A percentile compares a stretch with the other conserved stretches of the same genome.
Conservation (phyloP, 2,329 filamentous ascomycete genomes). For the Pyrenophora tritici-repentis region DNA sequence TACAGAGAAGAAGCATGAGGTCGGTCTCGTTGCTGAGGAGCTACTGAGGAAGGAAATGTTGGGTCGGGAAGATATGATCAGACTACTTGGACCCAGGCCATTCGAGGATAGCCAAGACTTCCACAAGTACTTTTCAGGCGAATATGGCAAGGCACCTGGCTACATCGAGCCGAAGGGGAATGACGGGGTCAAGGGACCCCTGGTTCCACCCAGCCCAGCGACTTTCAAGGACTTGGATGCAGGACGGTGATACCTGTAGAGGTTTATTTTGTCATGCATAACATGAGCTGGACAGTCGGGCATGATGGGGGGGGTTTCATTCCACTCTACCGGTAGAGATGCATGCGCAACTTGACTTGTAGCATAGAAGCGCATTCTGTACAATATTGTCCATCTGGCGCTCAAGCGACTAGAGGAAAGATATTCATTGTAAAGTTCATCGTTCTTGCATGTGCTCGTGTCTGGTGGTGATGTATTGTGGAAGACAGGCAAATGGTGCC, state of each 20-base stretch:
- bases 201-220: slow-evolving; percentile 40
- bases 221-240: slow-evolving; percentile 24
- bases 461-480: slow-evolving; percentile 1
- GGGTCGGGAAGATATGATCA: slow-evolving; percentile 86
- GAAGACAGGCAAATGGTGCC: too few relatives aligned
- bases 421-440: slow-evolving; percentile 1
- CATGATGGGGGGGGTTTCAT: slow-evolving; percentile 4
- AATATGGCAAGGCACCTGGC: slow-evolving; percentile 42
- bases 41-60: slow-evolving; percentile 90
- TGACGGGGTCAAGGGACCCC: slow-evolving; percentile 41
- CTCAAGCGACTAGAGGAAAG: neutral
- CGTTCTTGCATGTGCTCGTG: neutral
- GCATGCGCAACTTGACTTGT: slow-evolving; percentile 4
- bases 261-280: neutral
- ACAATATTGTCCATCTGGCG: neutral
- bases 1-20: slow-evolving; percentile 81
- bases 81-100: slow-evolving; percentile 81
- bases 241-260: slow-evolving; percentile 1
- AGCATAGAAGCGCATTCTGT: slow-evolving; percentile 1
- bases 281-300: slow-evolving; percentile 2
- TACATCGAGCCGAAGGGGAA: slow-evolving; percentile 41
- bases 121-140: slow-evolving; percentile 79
- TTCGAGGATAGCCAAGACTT: slow-evolving; percentile 89
- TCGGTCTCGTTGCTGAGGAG: slow-evolving; percentile 91
- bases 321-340: slow-evolving; percentile 9